Base-by-base conservation (phyloP, 805 yeast species). In the Torulaspora microellipsoides region DNA sequence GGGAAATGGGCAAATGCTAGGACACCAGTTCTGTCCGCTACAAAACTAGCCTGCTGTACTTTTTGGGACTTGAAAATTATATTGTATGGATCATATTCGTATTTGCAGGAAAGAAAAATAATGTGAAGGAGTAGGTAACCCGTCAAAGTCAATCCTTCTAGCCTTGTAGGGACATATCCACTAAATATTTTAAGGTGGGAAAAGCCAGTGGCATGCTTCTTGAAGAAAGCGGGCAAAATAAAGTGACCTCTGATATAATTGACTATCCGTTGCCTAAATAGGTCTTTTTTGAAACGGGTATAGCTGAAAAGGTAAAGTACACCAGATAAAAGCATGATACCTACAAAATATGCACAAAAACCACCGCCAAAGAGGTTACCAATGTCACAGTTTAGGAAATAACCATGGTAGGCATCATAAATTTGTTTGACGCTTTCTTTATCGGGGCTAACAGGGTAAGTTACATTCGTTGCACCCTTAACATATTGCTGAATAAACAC, bases 1-100 rank as follows among this genome's bases (percentile, higher is more conserved):
- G 93, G 91, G 48, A 81, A 55, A 34, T 68, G 68, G 1, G 68
- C 66, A 51, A 69, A 66, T 10, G 73, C 70, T 15, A 74, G 49
- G 7, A 73, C 72, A 1, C 77, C 80, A 0, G 73, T 60, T 52
- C 78, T 59, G 53, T 75, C 78, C 2, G 75, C 77, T 3, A 64
- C 45, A 32, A 67, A 56, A 48, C 62, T 30, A 58, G 64, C 34
- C 13, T 41, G 20, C 38, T 58, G 62, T 15, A 44, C 25, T 1
- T 20, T 23, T 11, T 37, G 46, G 8, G 50, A 35, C 10, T 35
- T 36, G 29, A 52, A 51, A 9, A 55, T 36, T 15, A 46, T 34
- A 36, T 52, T 42, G 27, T 43, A 38, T 3, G 54, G 48, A 38
- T 55, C 60, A 30, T 46, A 47, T 7, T 42, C 43, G 29, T 54